phyloP scores from a whole-genome alignment of 2,329 filamentous ascomycete genomes.

The Scopulariopsis brevicaulis region DNA sequence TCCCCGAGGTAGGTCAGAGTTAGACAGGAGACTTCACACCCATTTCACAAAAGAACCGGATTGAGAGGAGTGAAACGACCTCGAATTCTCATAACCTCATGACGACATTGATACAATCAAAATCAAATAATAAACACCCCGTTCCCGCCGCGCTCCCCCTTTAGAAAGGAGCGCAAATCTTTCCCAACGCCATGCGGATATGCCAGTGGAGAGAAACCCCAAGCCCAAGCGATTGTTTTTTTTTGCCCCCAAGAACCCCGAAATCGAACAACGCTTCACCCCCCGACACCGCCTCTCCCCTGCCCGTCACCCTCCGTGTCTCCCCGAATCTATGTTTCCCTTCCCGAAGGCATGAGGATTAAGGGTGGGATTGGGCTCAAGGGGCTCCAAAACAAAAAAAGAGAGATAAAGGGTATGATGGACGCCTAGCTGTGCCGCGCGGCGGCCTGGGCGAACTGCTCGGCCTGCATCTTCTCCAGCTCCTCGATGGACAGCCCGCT shows the following conservation, averaged over 20 bases:
- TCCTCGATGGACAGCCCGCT: conserved; percentile 89
- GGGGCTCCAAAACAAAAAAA: not conserved
- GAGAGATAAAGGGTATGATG: not conserved
- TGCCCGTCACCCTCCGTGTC: not conserved
- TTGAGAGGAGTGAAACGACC: too few relatives aligned
- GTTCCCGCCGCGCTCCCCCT: not conserved
- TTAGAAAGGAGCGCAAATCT: not conserved
- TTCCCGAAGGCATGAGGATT: not conserved
- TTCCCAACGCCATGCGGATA: not conserved
- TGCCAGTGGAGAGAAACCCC: not conserved
- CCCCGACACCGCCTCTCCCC: not conserved
- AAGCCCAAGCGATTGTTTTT: not conserved
- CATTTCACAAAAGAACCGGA: too few relatives aligned
- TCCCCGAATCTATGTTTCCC: too few relatives aligned
- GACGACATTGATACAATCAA: too few relatives aligned
- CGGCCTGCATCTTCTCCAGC: conserved; percentile 76
- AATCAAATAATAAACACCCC: not conserved
- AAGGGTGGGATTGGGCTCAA: too few relatives aligned
- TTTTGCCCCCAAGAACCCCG: not conserved
- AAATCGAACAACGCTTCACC: not conserved
- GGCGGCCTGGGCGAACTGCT: conserved; percentile 73
- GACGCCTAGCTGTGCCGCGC: conserved; percentile 8
- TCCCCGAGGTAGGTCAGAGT: too few relatives aligned
- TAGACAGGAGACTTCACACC: too few relatives aligned
- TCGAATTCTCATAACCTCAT: too few relatives aligned